Evolutionary conservation across 768 basidiomycete genomes (phyloP).

Genomic region (Amanita brunnescens): DNA sequence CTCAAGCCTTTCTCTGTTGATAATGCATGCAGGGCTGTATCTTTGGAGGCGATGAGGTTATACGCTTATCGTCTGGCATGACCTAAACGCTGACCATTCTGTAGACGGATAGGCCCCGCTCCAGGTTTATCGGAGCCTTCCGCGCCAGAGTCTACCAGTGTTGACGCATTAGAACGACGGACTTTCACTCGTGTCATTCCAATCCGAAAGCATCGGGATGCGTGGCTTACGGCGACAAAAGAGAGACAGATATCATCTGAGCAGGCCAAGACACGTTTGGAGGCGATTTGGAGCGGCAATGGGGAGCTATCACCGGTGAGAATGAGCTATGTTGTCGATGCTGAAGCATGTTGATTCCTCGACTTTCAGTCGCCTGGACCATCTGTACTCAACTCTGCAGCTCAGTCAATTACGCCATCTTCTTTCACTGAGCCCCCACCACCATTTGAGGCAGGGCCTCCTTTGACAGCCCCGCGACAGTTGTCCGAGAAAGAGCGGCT

Average conservation of each 20-base stretch:
- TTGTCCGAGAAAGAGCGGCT: too few relatives aligned
- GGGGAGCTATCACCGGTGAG: conserved; percentile 26
- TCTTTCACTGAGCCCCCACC: too few relatives aligned
- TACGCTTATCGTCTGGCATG: conserved; percentile 12
- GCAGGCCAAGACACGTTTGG: conserved; percentile 51
- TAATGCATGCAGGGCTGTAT: conserved; percentile 48
- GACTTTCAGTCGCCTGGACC: too few relatives aligned
- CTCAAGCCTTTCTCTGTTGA: not conserved
- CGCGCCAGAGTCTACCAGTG: not conserved
- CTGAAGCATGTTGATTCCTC: too few relatives aligned
- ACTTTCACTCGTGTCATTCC: conserved; percentile 2
- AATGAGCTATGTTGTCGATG: conserved; percentile 4
- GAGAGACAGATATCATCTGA: conserved; percentile 66
- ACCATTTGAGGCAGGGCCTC: too few relatives aligned
- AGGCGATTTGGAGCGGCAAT: conserved; percentile 38
- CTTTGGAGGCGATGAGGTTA: conserved; percentile 57
- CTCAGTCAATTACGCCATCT: too few relatives aligned
- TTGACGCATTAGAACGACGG: not conserved
- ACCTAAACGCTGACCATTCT: conserved; percentile 14
- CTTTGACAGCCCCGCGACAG: too few relatives aligned
- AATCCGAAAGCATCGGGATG: not conserved
- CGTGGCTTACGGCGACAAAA: conserved; percentile 49
- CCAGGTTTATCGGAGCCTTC: conserved; percentile 34
- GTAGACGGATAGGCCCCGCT: conserved; percentile 39
- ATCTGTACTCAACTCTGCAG: too few relatives aligned